phyloP scores from a whole-genome alignment of 2,329 filamentous ascomycete genomes.

The Aspergillus caelatus region DNA sequence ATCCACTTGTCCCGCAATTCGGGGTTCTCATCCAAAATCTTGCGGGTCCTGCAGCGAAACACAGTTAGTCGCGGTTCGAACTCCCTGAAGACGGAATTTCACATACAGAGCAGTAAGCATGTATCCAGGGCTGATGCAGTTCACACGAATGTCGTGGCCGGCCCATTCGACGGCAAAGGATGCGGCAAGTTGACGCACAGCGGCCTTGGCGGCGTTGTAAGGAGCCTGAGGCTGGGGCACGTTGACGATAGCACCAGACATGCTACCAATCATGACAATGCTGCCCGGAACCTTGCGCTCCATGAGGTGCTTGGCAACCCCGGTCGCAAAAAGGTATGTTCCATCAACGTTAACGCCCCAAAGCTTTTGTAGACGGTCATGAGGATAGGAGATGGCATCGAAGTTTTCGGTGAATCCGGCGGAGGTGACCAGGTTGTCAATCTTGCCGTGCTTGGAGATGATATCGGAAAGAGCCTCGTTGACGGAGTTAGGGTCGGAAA shows the following conservation, averaged over 20 bases:
- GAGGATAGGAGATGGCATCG: conserved; percentile 85
- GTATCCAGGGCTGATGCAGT: conserved; percentile 93
- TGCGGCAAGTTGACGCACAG: conserved; percentile 82
- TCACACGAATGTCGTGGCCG: conserved; percentile 81
- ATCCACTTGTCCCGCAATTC: conserved; percentile 90
- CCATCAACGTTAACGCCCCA: conserved; percentile 94
- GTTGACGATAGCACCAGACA: conserved; percentile 92
- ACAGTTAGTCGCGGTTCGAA: conserved; percentile 8
- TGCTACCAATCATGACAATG: conserved; percentile 94
- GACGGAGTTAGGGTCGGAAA: conserved; percentile 78
- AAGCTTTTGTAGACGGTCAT: conserved; percentile 88
- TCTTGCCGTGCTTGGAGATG: conserved; percentile 71
- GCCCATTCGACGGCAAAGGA: conserved; percentile 96
- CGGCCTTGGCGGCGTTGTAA: conserved; percentile 92
- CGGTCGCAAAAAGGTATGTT: conserved; percentile 84
- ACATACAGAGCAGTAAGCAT: conserved; percentile 92
- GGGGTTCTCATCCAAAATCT: conserved; percentile 91
- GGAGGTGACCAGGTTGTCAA: conserved; percentile 92
- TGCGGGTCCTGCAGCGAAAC: conserved; percentile 68
- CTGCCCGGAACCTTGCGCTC: conserved; percentile 75
- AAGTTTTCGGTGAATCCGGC: conserved; percentile 97
- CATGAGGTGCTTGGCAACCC: conserved; percentile 86
- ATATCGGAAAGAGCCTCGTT: conserved; percentile 72
- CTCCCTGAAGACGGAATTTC: not conserved
- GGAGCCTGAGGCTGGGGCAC: conserved; percentile 91